These are phyloP conservation scores for Cyclotella distinguenda DNA, from an alignment of 108 stramenopile genomes.

Conservation along the genomic window DNA sequence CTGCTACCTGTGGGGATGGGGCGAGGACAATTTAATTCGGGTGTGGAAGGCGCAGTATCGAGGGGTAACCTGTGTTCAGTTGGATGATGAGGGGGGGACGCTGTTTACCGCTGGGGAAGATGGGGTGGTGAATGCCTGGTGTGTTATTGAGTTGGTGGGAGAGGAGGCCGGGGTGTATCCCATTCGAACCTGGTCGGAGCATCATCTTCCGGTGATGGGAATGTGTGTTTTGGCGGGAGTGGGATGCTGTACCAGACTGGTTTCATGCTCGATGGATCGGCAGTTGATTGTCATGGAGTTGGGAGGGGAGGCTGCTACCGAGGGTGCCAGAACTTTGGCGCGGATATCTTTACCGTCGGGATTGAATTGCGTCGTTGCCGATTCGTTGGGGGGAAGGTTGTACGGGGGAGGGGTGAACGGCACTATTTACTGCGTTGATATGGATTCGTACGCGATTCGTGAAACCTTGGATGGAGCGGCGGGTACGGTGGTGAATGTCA, in stretches of 20 bases:
- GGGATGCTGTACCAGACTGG: slow-evolving; percentile 43
- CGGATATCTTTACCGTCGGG: slow-evolving; percentile 61
- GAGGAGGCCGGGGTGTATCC: slow-evolving; percentile 45
- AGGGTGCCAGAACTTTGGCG: slow-evolving; percentile 50
- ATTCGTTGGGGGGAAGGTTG: slow-evolving; percentile 49
- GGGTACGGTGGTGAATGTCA: slow-evolving; percentile 18
- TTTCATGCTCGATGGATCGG: slow-evolving; percentile 66
- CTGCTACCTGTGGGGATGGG: slow-evolving; percentile 61
- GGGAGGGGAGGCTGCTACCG: not conserved
- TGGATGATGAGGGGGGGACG: slow-evolving; percentile 60
- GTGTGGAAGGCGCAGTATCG: slow-evolving; percentile 80
- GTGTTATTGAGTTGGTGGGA: slow-evolving; percentile 61
- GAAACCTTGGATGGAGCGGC: slow-evolving; percentile 36
- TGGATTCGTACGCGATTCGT: slow-evolving; percentile 65
- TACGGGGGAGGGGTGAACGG: slow-evolving; percentile 68
- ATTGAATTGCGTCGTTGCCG: slow-evolving; percentile 41
- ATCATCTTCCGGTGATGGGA: slow-evolving; percentile 64
- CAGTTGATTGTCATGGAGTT: slow-evolving; percentile 65
- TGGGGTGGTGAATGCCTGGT: slow-evolving; percentile 79
- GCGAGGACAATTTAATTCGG: slow-evolving; percentile 58
- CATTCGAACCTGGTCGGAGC: slow-evolving; percentile 64
- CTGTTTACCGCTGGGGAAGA: slow-evolving; percentile 82
- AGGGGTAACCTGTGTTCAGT: slow-evolving; percentile 53
- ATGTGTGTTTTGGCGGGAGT: slow-evolving; percentile 41
- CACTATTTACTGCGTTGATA: slow-evolving; percentile 68